These are phyloP conservation scores for Cucurbita moschata DNA, from an alignment of 306 rosid species.

Conservation along the genomic window DNA sequence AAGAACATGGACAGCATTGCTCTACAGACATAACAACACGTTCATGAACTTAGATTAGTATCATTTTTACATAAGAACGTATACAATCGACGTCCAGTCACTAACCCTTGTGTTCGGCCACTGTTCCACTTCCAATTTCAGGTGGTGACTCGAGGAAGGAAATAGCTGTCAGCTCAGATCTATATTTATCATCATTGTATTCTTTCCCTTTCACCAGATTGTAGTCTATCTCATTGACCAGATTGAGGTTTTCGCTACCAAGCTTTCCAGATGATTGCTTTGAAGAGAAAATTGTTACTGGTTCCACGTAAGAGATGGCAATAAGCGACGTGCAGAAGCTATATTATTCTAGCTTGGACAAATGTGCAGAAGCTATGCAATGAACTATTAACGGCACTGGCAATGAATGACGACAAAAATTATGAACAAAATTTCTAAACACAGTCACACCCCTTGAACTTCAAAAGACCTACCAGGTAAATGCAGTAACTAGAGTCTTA, in stretches of 20 bases:
- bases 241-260: neutral
- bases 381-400: neutral
- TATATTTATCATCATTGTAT: slow-evolving; percentile 22
- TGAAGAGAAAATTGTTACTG: slow-evolving; percentile 22
- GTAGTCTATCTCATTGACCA: neutral
- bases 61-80: neutral
- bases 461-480: neutral
- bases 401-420: neutral
- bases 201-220: slow-evolving; percentile 9
- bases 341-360: neutral
- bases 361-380: neutral
- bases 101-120: slow-evolving; percentile 14
- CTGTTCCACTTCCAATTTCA: slow-evolving; percentile 19
- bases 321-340: slow-evolving; percentile 19
- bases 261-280: slow-evolving; percentile 12
- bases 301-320: slow-evolving; percentile 24
- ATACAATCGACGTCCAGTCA: neutral
- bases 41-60: neutral
- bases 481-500: neutral
- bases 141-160: slow-evolving; percentile 28
- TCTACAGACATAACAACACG: neutral
- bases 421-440: neutral
- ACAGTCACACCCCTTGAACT: neutral
- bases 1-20: neutral
- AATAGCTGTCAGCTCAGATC: slow-evolving; percentile 39